Percentiles rank a stretch among this genome's conserved stretches.
Conservation (phyloP, 2,329 filamentous ascomycete species). For the Fusarium buxicola region DNA sequence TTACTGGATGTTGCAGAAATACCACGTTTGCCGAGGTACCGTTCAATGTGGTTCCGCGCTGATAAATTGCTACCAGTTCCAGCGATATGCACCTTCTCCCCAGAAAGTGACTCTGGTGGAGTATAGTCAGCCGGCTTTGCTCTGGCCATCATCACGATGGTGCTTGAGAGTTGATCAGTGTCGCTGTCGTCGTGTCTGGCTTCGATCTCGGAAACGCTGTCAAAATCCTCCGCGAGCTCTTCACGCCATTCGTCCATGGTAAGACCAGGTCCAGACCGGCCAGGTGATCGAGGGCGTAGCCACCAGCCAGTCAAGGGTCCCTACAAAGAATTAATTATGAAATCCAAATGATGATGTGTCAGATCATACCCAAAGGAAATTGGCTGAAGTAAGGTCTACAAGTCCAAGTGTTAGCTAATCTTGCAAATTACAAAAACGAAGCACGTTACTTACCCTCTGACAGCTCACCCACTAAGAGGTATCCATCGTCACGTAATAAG, state of each 20-base stretch:
- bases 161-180: constrained; percentile 33
- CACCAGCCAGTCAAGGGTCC: constrained; percentile 41
- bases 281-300: constrained; percentile 41
- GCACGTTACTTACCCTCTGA: constrained; percentile 33
- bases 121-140: constrained; percentile 25
- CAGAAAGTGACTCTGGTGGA: constrained; percentile 17
- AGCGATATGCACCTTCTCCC: constrained; percentile 26
- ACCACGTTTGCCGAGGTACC: constrained; percentile 16
- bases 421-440: not conserved
- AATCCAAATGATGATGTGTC: not conserved
- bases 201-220: constrained; percentile 36
- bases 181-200: constrained; percentile 10
- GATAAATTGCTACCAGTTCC: constrained; percentile 11
- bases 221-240: constrained; percentile 37
- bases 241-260: constrained; percentile 41
- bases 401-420: constrained; percentile 12
- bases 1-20: constrained; percentile 22
- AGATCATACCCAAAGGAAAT: constrained; percentile 37
- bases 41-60: constrained; percentile 10
- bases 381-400: constrained; percentile 38
- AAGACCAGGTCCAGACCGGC: constrained; percentile 39
- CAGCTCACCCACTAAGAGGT: constrained; percentile 40
- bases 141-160: constrained; percentile 39
- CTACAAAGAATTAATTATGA: constrained; percentile 16
- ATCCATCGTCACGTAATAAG: constrained; percentile 36